phyloP scores from a whole-genome alignment of 164 flowering plant genomes.

The Saururus chinensis region DNA sequence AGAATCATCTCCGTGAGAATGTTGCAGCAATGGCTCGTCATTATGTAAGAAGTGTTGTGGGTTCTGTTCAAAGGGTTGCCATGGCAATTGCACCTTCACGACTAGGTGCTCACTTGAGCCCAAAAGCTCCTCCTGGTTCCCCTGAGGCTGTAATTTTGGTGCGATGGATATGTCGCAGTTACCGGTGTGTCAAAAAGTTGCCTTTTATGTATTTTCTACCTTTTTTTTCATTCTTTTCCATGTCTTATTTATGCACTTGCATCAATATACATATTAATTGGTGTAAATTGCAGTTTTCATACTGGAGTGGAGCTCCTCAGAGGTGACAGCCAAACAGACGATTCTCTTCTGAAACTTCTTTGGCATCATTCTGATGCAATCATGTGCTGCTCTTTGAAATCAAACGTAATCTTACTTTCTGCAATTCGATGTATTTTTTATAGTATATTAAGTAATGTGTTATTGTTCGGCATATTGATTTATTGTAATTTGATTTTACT shows the following conservation, averaged over 20 bases:
- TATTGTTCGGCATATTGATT: background rate
- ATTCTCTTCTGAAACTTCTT: constrained; percentile 52
- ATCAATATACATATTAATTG: too few relatives aligned
- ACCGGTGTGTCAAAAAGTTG: constrained; percentile 43
- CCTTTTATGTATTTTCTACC: background rate
- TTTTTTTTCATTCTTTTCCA: too few relatives aligned
- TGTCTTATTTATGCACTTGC: too few relatives aligned
- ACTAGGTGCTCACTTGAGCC: constrained; percentile 22
- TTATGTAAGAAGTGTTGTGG: constrained; percentile 69
- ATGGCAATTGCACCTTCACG: constrained; percentile 74
- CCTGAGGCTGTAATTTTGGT: constrained; percentile 79
- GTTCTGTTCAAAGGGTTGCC: constrained; percentile 88
- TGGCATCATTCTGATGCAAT: constrained; percentile 79
- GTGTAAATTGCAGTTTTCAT: constrained; percentile 32
- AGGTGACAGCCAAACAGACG: constrained; percentile 34
- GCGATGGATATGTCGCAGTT: constrained; percentile 70
- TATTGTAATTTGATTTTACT: background rate
- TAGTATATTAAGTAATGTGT: too few relatives aligned
- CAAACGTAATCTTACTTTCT: constrained; percentile 25
- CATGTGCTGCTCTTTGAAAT: constrained; percentile 74
- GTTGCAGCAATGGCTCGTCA: constrained; percentile 91
- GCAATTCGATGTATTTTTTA: background rate
- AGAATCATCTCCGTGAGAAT: constrained; percentile 58
- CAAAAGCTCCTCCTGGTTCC: constrained; percentile 47
- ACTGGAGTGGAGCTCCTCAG: constrained; percentile 58